These are phyloP conservation scores for Russula olivacea DNA, from an alignment of 768 basidiomycete species.

Conservation along the genomic window DNA sequence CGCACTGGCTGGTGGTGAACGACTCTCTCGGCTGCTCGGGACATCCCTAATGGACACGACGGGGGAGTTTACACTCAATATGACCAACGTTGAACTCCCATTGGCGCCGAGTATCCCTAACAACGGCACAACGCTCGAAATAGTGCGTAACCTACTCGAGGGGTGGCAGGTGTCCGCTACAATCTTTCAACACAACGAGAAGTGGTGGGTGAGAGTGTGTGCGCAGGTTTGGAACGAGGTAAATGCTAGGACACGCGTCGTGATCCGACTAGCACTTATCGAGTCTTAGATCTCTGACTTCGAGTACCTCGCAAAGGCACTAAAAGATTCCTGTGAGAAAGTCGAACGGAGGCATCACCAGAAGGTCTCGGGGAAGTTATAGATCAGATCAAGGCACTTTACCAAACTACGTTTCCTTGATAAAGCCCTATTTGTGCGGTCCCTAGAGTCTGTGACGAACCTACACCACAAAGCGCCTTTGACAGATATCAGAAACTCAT, in stretches of 20 bases:
- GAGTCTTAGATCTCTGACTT: slow-evolving; percentile 29
- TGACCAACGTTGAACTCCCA: slow-evolving; percentile 54
- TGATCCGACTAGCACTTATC: background rate
- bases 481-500: background rate
- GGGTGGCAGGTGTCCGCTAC: slow-evolving; percentile 31
- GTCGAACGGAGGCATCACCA: slow-evolving; percentile 15
- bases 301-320: slow-evolving; percentile 28
- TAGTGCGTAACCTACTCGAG: slow-evolving; percentile 27
- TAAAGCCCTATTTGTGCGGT: background rate
- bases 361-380: background rate
- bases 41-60: slow-evolving; percentile 55
- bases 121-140: slow-evolving; percentile 18
- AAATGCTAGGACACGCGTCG: background rate
- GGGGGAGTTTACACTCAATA: slow-evolving; percentile 56
- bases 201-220: slow-evolving; percentile 35
- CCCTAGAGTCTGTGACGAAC: background rate
- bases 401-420: background rate
- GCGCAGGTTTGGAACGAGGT: slow-evolving; percentile 38
- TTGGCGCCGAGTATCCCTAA: slow-evolving; percentile 28
- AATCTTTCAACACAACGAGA: slow-evolving; percentile 31
- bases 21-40: slow-evolving; percentile 52
- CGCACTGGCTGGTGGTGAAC: slow-evolving; percentile 59
- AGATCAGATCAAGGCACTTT: background rate
- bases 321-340: slow-evolving; percentile 26
- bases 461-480: background rate